phyloP scores from a whole-genome alignment of 1,139 yeast species.

The Meyerozyma smithsonii region DNA sequence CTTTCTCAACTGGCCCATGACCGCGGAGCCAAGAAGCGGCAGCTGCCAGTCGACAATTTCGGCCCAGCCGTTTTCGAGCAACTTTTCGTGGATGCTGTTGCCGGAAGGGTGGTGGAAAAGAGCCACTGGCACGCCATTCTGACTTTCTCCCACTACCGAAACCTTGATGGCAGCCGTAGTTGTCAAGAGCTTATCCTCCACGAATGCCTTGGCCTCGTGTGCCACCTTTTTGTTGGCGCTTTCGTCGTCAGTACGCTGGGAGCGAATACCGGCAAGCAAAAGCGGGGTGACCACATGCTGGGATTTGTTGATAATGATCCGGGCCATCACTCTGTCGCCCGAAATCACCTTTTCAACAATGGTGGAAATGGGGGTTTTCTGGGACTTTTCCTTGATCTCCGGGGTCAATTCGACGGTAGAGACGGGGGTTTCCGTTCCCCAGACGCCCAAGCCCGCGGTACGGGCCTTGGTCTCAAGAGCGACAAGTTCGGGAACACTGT shows the following conservation, averaged over 20 bases:
- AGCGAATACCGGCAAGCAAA: conserved; percentile 66
- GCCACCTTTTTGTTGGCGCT: conserved; percentile 43
- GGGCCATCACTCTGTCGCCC: conserved; percentile 68
- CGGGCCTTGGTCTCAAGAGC: conserved; percentile 50
- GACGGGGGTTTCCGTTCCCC: conserved; percentile 32
- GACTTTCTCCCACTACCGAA: conserved; percentile 55
- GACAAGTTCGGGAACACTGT: conserved; percentile 30
- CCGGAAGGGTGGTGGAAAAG: conserved; percentile 67
- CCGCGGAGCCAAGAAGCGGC: conserved; percentile 58
- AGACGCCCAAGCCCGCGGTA: conserved; percentile 46
- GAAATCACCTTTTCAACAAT: conserved; percentile 72
- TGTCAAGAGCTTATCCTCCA: conserved; percentile 64
- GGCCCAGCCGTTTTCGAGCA: conserved; percentile 67
- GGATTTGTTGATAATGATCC: conserved; percentile 43
- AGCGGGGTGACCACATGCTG: conserved; percentile 52
- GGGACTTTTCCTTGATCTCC: conserved; percentile 32
- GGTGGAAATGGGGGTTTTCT: conserved; percentile 42
- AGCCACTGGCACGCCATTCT: conserved; percentile 60
- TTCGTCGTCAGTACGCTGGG: conserved; percentile 62
- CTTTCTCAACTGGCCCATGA: conserved; percentile 57
- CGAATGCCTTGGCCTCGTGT: conserved; percentile 61
- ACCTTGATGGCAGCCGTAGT: conserved; percentile 51
- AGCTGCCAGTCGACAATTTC: conserved; percentile 84
- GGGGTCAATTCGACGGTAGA: conserved; percentile 32
- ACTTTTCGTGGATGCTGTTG: conserved; percentile 60